Evolutionary conservation across 306 rosid genomes (phyloP), one percentile per base, ranked within the genome.

Genomic region (Ziziphus jujuba): DNA sequence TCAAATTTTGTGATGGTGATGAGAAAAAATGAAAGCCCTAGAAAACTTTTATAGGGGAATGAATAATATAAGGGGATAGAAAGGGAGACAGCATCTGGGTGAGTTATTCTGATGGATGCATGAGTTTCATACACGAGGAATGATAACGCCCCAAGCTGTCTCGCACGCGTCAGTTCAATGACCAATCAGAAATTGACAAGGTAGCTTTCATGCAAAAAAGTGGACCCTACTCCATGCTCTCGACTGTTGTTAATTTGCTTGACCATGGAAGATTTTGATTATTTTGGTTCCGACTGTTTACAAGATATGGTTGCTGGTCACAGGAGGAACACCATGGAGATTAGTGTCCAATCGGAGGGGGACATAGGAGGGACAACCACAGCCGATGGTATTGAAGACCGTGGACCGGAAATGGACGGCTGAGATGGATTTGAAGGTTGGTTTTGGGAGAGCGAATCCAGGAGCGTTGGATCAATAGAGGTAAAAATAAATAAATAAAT

Each of bases 391-490:
- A 63, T 52, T 75, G 74, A 82, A 70, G 63, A 73, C 47, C 52
- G 22, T 62, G 78, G 89, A 83, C 88, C 75, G 44, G 11, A 2
- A 76, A 33, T 22, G 25, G 70, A 89, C 81, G 91, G 86, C 6
- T 43, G 9, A 7, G 88, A 82, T 84, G 44, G 11, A 20, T 40
- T 53, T 22, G 4, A 22, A 3, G 25, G 57, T 57, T 55, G 74
- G 54, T 43, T 51, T 17, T 47, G 68, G 3, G 54, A 31, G 60
- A 33, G 60, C 56, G 57, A 70, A 68, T 74, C 66, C 11, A 38
- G 77, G 63, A 57, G 52, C 87, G 81, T 79, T 63, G 73, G 93
- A 87, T 90, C 53, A 25, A 24, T 23, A 7, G 14, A 13, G 16
- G 8, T 9, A n/a, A n/a, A n/a, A n/a, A n/a, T n/a, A n/a, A n/a